Conservation (phyloP, 768 basidiomycete genomes). For the Kwoniella pini region DNA sequence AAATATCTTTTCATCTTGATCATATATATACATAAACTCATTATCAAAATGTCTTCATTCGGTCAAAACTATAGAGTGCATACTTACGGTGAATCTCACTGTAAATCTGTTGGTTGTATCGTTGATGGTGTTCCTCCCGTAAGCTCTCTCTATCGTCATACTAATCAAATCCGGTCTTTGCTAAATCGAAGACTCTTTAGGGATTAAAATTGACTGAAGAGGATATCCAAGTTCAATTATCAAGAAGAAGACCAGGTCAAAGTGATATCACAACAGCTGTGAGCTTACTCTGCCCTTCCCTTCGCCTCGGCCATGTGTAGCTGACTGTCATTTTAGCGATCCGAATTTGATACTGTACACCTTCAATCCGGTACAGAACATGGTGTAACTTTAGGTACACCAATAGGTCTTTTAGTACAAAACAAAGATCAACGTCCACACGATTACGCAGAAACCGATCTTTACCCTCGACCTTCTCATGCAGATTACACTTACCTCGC, state of each 20-base stretch:
- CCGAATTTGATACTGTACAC: slow-evolving; percentile 92
- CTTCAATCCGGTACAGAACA: slow-evolving; percentile 92
- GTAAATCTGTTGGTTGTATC: slow-evolving; percentile 93
- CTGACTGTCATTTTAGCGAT: slow-evolving; percentile 62
- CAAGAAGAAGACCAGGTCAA: slow-evolving; percentile 89
- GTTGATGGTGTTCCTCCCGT: slow-evolving; percentile 97
- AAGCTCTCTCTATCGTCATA: slow-evolving; percentile 21
- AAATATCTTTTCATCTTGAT: neutral
- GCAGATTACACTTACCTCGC: slow-evolving; percentile 97
- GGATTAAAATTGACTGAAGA: slow-evolving; percentile 74
- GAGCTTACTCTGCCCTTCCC: slow-evolving; percentile 54
- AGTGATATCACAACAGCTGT: slow-evolving; percentile 95
- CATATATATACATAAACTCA: neutral
- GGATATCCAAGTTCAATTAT: slow-evolving; percentile 90
- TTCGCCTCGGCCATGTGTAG: neutral
- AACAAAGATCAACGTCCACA: slow-evolving; percentile 99
- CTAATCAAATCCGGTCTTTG: slow-evolving; percentile 6
- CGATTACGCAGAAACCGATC: slow-evolving; percentile 97
- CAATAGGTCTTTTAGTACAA: slow-evolving; percentile 91
- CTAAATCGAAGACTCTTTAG: slow-evolving; percentile 57
- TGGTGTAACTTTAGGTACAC: slow-evolving; percentile 93
- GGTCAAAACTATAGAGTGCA: slow-evolving; percentile 89
- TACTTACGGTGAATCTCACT: slow-evolving; percentile 97
- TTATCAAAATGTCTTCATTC: slow-evolving; percentile 80
- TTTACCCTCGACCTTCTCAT: slow-evolving; percentile 95